These are phyloP conservation scores for Thoreauomyces humboldtii DNA, from an alignment of 192 early-diverging fungal species.

Conservation along the genomic window DNA sequence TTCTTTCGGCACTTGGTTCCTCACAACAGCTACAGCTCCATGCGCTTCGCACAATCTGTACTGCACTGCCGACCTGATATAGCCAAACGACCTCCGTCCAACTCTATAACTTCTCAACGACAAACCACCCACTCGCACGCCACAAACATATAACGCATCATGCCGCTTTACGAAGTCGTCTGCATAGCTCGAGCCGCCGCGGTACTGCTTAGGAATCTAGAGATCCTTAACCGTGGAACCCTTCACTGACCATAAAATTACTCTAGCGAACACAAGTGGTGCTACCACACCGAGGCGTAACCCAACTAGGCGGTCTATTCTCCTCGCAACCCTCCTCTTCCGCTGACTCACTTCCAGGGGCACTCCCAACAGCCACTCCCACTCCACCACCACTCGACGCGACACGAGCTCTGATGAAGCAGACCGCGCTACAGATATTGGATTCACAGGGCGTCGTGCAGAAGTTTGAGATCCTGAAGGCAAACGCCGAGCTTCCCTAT, in stretches of 20 bases:
- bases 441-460: constrained; percentile 85
- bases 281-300: background rate
- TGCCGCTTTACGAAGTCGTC: constrained; percentile 8
- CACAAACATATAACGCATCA: too few species aligned
- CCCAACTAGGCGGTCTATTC: background rate
- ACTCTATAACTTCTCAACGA: too few species aligned
- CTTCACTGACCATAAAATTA: constrained; percentile 9
- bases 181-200: constrained; percentile 12
- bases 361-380: background rate
- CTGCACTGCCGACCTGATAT: too few species aligned
- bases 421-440: constrained; percentile 73
- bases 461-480: constrained; percentile 68
- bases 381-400: background rate
- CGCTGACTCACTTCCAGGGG: background rate
- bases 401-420: constrained; percentile 56
- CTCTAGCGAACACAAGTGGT: background rate
- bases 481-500: constrained; percentile 58
- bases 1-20: too few species aligned
- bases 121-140: too few species aligned
- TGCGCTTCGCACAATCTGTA: too few species aligned
- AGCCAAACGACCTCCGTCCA: too few species aligned
- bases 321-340: background rate
- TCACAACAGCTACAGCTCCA: too few species aligned
- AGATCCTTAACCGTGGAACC: background rate
- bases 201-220: background rate